These are phyloP conservation scores for Amanita fuliginea DNA, from an alignment of 768 basidiomycete species.

Conservation along the genomic window DNA sequence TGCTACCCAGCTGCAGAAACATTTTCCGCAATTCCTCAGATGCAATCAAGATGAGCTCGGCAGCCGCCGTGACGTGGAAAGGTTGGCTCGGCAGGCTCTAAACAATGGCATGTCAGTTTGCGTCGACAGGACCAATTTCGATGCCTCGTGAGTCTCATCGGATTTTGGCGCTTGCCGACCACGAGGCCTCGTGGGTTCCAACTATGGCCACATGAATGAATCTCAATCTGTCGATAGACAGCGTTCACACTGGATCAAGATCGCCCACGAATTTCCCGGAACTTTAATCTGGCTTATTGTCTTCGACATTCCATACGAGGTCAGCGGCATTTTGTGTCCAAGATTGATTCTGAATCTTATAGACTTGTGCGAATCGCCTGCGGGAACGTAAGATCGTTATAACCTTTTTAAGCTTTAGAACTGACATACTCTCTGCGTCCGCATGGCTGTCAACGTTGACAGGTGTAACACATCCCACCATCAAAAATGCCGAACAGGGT, in stretches of 20 bases:
- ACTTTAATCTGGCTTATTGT: constrained; percentile 63
- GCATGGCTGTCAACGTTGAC: constrained; percentile 4
- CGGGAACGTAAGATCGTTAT: constrained; percentile 34
- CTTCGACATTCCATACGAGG: constrained; percentile 70
- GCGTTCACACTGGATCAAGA: constrained; percentile 62
- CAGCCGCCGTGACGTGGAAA: constrained; percentile 52
- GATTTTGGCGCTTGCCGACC: constrained; percentile 8
- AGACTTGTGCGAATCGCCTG: constrained; percentile 57
- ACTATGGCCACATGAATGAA: background rate
- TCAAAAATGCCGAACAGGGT: constrained; percentile 47
- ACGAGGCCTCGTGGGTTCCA: background rate
- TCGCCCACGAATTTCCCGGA: constrained; percentile 55
- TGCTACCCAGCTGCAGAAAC: constrained; percentile 52
- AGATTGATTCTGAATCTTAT: constrained; percentile 6
- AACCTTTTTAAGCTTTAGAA: background rate
- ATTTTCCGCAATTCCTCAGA: constrained; percentile 51
- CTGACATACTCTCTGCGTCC: background rate
- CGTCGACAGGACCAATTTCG: constrained; percentile 72
- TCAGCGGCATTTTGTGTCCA: constrained; percentile 20
- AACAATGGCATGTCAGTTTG: constrained; percentile 57
- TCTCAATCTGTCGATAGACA: constrained; percentile 31
- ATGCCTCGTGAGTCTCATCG: constrained; percentile 40
- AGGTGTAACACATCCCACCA: constrained; percentile 74
- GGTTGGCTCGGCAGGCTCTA: constrained; percentile 40
- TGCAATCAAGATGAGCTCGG: constrained; percentile 82